Conservation (phyloP, 352 stramenopile genomes). For the Phytophthora hybrid region DNA sequence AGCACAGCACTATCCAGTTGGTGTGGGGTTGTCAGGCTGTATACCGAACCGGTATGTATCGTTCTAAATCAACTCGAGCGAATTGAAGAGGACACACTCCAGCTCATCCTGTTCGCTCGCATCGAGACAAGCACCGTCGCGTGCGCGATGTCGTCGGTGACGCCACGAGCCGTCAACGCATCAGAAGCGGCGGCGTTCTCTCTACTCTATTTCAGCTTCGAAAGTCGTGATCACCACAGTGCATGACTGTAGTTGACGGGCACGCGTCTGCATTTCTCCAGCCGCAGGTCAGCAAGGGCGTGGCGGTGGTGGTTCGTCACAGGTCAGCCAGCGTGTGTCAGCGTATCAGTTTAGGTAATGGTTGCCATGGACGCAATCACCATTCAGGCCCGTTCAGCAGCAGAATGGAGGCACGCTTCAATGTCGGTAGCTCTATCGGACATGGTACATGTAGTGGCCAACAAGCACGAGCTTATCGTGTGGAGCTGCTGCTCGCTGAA, state of each 20-base stretch:
- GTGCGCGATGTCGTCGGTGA: slow-evolving; percentile 12
- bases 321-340: slow-evolving; percentile 1
- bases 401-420: slow-evolving; percentile 1
- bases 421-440: neutral
- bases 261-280: slow-evolving; percentile 23
- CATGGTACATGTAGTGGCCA: neutral
- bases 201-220: slow-evolving; percentile 32
- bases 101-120: neutral
- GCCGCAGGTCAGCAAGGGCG: slow-evolving; percentile 22
- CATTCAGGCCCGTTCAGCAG: slow-evolving; percentile 12
- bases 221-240: slow-evolving; percentile 9
- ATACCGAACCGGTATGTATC: too few species aligned
- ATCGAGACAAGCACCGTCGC: slow-evolving; percentile 16
- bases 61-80: too few species aligned
- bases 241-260: neutral
- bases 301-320: slow-evolving; percentile 22
- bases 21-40: too few species aligned
- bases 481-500: slow-evolving; percentile 6
- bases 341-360: slow-evolving; percentile 35
- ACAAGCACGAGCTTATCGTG: slow-evolving; percentile 9
- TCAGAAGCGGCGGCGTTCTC: slow-evolving; percentile 31
- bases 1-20: too few species aligned
- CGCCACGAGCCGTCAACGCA: slow-evolving; percentile 24
- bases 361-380: slow-evolving; percentile 25
- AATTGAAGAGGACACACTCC: neutral